Conservation (phyloP, 345 rosid genomes). For the Rhizophora apiculata region DNA sequence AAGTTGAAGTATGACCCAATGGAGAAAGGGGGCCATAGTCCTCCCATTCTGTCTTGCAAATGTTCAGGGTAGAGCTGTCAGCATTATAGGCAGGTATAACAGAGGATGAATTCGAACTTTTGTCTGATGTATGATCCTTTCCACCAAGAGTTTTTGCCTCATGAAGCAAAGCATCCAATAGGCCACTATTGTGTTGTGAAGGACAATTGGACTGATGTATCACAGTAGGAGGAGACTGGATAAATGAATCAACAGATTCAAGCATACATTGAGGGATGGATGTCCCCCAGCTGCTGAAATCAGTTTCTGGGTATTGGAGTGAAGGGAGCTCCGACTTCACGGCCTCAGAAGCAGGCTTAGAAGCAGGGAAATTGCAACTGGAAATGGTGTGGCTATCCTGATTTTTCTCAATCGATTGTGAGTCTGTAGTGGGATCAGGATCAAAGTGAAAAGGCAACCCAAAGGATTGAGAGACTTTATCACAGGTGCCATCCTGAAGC, state of each 20-base stretch:
- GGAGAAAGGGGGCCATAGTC: slow-evolving; percentile 58
- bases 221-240: slow-evolving; percentile 74
- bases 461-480: slow-evolving; percentile 44
- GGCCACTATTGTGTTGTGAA: slow-evolving; percentile 77
- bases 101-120: slow-evolving; percentile 59
- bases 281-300: slow-evolving; percentile 70
- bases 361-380: slow-evolving; percentile 86
- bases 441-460: slow-evolving; percentile 47
- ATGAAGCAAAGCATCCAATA: slow-evolving; percentile 84
- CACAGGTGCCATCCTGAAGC: slow-evolving; percentile 40
- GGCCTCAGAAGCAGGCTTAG: slow-evolving; percentile 66
- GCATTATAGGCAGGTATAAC: slow-evolving; percentile 51
- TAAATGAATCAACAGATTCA: slow-evolving; percentile 66
- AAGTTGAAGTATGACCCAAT: slow-evolving; percentile 56
- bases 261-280: slow-evolving; percentile 63
- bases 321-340: slow-evolving; percentile 99
- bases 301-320: slow-evolving; percentile 93
- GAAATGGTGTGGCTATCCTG: slow-evolving; percentile 75
- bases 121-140: slow-evolving; percentile 64
- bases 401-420: slow-evolving; percentile 49
- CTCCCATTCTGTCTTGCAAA: slow-evolving; percentile 56
- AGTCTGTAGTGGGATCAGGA: slow-evolving; percentile 47
- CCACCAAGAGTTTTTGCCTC: slow-evolving; percentile 66
- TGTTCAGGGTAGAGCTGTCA: slow-evolving; percentile 44
- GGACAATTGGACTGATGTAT: slow-evolving; percentile 46